phyloP scores from a whole-genome alignment of 2,329 filamentous ascomycete genomes.

The Stagonosporopsis tanaceti region DNA sequence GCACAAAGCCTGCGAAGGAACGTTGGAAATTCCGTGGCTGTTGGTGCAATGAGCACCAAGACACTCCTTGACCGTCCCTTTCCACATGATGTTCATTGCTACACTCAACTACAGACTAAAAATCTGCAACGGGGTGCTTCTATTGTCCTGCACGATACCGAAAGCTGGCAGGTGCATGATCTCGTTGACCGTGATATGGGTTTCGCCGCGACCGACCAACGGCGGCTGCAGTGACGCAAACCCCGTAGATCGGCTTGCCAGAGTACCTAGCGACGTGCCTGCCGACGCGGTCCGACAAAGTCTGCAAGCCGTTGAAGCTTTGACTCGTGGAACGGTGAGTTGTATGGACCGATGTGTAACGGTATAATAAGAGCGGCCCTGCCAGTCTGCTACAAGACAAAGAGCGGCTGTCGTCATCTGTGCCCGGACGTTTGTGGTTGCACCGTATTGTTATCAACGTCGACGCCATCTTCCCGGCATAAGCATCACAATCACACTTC shows the following conservation, averaged over 20 bases:
- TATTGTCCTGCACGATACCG: constrained; percentile 1
- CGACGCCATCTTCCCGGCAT: constrained; percentile 17
- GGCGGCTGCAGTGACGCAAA: constrained; percentile 8
- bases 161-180: constrained; percentile 3
- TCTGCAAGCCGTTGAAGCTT: constrained; percentile 20
- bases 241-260: constrained; percentile 9
- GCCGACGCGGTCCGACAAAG: constrained; percentile 17
- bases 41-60: not conserved
- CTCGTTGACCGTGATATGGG: not conserved
- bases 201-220: constrained; percentile 10
- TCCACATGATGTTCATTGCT: not conserved
- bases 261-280: constrained; percentile 4
- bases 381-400: constrained; percentile 8
- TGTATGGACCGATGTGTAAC: not conserved
- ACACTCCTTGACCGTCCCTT: not conserved
- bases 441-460: constrained; percentile 25
- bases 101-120: not conserved
- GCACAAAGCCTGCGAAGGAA: not conserved
- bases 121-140: not conserved
- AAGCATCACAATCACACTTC: constrained; percentile 29
- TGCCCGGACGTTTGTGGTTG: constrained; percentile 16
- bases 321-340: constrained; percentile 18
- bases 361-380: constrained; percentile 8
- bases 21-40: not conserved
- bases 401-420: constrained; percentile 25